phyloP scores from a whole-genome alignment of 148 eudicot genomes.

The Arbutus unedo region DNA sequence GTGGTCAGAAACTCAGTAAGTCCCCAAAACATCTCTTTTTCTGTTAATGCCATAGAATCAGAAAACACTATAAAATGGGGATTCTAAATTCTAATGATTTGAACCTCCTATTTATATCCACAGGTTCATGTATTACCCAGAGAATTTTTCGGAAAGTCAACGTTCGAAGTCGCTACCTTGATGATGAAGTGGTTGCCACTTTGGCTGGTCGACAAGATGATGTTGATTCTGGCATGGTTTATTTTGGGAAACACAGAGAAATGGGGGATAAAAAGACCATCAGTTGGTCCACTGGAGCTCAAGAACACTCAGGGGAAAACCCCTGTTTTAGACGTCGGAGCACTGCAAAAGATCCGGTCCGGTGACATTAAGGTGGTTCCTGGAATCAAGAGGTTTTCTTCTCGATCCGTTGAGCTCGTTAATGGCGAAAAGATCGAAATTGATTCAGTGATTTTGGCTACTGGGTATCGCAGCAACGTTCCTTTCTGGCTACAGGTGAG shows the following conservation, averaged over 20 bases:
- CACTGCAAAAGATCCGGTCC: slow-evolving; percentile 60
- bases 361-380: slow-evolving; percentile 63
- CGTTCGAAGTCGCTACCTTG: slow-evolving; percentile 58
- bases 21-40: not conserved
- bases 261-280: slow-evolving; percentile 66
- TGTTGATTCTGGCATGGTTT: slow-evolving; percentile 64
- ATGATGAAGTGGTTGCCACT: slow-evolving; percentile 83
- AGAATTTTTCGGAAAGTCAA: slow-evolving; percentile 70
- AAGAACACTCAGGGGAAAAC: slow-evolving; percentile 76
- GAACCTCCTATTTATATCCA: not conserved
- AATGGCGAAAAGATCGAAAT: slow-evolving; percentile 51
- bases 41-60: too few relatives aligned
- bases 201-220: slow-evolving; percentile 71
- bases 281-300: slow-evolving; percentile 65
- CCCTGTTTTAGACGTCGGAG: slow-evolving; percentile 84
- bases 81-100: not conserved
- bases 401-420: slow-evolving; percentile 44
- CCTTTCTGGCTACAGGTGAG: slow-evolving; percentile 92
- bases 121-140: slow-evolving; percentile 89
- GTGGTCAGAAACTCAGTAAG: slow-evolving; percentile 87
- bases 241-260: slow-evolving; percentile 53
- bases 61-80: not conserved
- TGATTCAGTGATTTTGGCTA: slow-evolving; percentile 70
- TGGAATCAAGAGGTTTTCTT: slow-evolving; percentile 53
- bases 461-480: slow-evolving; percentile 89